Evolutionary conservation across 805 yeast species (phyloP).

Genomic region (Monosporozyma servazzii): DNA sequence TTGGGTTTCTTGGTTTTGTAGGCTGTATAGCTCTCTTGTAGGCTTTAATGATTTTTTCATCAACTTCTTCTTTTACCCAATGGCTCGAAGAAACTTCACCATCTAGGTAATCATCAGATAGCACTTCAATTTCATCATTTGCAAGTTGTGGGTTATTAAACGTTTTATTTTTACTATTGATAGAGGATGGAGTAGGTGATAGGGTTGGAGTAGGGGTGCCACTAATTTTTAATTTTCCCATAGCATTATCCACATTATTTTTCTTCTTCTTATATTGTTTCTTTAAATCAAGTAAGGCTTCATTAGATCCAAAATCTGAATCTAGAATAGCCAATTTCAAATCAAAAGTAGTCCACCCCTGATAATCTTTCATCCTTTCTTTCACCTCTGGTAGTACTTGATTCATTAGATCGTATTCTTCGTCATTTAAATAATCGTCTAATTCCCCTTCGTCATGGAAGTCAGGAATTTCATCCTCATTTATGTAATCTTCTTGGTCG

Average conservation of each 20-base stretch:
- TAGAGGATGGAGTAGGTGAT: neutral
- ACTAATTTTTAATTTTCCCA: neutral
- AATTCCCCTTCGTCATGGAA: conserved; percentile 34
- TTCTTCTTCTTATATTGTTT: conserved; percentile 24
- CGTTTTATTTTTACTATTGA: neutral
- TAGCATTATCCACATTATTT: conserved; percentile 9
- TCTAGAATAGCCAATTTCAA: conserved; percentile 46
- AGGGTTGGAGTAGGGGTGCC: neutral
- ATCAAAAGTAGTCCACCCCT: conserved; percentile 34
- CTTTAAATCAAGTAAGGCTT: conserved; percentile 35
- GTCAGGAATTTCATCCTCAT: conserved; percentile 28
- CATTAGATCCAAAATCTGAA: conserved; percentile 40
- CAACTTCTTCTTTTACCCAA: conserved; percentile 15
- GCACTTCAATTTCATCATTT: conserved; percentile 4
- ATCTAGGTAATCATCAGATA: conserved; percentile 17
- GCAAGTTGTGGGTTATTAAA: neutral
- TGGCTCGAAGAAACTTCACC: conserved; percentile 2
- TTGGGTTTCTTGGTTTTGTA: conserved; percentile 32
- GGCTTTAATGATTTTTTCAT: conserved; percentile 2
- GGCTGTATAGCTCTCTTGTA: conserved; percentile 23
- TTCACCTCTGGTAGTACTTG: conserved; percentile 39
- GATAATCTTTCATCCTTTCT: conserved; percentile 32
- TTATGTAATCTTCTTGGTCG: conserved; percentile 20
- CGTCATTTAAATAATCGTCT: conserved; percentile 30
- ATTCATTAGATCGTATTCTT: conserved; percentile 34